Conservation (phyloP, 2,329 filamentous ascomycete species). For the Alternaria ethzedia region DNA sequence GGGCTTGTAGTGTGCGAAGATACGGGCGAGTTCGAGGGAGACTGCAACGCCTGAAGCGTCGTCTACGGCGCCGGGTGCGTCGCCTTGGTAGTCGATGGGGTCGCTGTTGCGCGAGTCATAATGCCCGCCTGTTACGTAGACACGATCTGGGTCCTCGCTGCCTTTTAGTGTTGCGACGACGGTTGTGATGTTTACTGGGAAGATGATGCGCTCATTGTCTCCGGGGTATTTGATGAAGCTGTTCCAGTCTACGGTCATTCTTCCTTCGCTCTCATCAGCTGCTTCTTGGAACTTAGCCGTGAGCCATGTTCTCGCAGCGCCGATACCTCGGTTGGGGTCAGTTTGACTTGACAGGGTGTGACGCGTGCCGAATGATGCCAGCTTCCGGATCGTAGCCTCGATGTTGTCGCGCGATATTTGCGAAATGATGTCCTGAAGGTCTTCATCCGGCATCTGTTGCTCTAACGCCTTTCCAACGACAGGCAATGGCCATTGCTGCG, state of each 20-base stretch:
- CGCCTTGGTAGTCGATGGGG: conserved; percentile 55
- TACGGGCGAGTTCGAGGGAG: conserved; percentile 60
- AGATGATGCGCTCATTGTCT: conserved; percentile 50
- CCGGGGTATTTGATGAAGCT: conserved; percentile 54
- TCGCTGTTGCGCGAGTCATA: conserved; percentile 61
- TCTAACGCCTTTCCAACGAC: conserved; percentile 36
- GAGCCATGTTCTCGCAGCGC: conserved; percentile 63
- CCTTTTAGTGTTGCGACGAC: conserved; percentile 55
- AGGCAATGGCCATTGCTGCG: conserved; percentile 46
- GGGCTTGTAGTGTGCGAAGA: conserved; percentile 55
- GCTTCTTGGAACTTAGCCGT: conserved; percentile 54
- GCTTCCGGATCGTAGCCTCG: conserved; percentile 56
- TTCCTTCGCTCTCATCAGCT: conserved; percentile 54
- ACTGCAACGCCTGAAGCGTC: conserved; percentile 50
- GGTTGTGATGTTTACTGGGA: conserved; percentile 59
- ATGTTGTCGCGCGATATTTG: conserved; percentile 52
- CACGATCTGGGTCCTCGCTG: conserved; percentile 53
- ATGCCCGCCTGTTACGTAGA: conserved; percentile 61
- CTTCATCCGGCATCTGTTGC: conserved; percentile 48
- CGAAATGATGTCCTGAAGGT: conserved; percentile 45
- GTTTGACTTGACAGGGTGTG: conserved; percentile 61
- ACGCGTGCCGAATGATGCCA: conserved; percentile 61
- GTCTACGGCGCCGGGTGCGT: conserved; percentile 63
- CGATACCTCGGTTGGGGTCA: conserved; percentile 58
- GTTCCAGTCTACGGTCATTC: conserved; percentile 57